Conservation (phyloP, 306 rosid genomes). For the Adenanthera pavonina region DNA sequence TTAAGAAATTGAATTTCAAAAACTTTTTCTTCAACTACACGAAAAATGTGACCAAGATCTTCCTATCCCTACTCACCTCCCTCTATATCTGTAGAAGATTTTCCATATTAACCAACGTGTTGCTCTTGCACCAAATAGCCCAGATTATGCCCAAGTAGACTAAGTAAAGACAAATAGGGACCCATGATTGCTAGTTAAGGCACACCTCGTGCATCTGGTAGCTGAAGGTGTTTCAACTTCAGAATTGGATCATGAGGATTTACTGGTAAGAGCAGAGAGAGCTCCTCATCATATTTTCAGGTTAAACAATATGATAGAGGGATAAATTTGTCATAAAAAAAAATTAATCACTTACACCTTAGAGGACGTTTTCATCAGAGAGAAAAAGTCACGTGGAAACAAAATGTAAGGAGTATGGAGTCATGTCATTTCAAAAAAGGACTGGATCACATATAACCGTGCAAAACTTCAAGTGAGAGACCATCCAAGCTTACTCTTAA, state of each 20-base stretch:
- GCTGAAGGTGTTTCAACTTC: neutral
- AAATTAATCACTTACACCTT: neutral
- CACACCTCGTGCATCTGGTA: neutral
- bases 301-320: neutral
- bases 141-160: no score
- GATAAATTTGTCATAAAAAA: neutral
- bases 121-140: no score
- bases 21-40: no score
- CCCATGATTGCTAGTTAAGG: neutral
- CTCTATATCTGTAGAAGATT: no score
- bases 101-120: no score
- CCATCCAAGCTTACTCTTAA: neutral
- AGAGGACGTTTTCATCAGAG: neutral
- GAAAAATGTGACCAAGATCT: no score
- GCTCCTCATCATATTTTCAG: neutral
- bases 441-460: neutral
- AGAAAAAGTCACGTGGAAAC: neutral
- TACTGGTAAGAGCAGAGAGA: neutral
- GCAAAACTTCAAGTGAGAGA: neutral
- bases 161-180: no score
- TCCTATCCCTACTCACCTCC: no score
- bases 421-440: neutral
- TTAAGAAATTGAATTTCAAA: no score
- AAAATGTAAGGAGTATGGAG: neutral
- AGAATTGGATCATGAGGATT: neutral